A percentile compares a stretch with the other conserved stretches of the same genome.
Conservation (phyloP, 257 asterid species). For the Penstemon davidsonii region DNA sequence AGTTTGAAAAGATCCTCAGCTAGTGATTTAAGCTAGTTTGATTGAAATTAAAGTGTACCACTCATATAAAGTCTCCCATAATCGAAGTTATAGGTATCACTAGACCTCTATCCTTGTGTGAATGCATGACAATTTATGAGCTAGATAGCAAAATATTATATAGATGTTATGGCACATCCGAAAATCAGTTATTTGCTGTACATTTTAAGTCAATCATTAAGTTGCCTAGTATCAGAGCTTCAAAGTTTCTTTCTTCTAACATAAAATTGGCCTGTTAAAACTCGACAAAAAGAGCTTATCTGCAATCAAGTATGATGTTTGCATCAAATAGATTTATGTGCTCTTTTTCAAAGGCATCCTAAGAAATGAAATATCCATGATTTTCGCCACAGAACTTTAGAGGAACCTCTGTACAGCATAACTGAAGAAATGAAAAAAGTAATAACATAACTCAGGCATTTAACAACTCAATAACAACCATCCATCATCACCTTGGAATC, state of each 20-base stretch:
- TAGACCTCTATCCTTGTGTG: neutral
- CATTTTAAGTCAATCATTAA: neutral
- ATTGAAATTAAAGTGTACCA: neutral
- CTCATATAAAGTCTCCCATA: neutral
- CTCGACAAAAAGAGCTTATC: neutral
- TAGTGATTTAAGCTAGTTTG: neutral
- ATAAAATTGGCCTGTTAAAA: neutral
- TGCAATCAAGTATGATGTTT: too few species aligned
- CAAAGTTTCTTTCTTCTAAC: neutral
- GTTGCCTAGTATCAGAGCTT: constrained; percentile 1
- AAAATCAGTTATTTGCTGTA: neutral
- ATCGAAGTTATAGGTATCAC: neutral
- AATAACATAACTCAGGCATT: constrained; percentile 5
- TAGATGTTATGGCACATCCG: neutral
- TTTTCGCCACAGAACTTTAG: neutral
- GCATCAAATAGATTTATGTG: too few species aligned
- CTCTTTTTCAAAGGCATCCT: neutral
- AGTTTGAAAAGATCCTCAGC: neutral
- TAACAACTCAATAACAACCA: constrained; percentile 23
- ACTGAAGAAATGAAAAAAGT: constrained; percentile 5
- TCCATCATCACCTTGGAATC: constrained; percentile 69
- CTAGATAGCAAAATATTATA: neutral
- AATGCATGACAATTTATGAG: constrained; percentile 4
- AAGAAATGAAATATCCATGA: neutral
- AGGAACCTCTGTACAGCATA: neutral